These are phyloP conservation scores for Pleurotus eryngii DNA, from an alignment of 768 basidiomycete species.

Conservation along the genomic window DNA sequence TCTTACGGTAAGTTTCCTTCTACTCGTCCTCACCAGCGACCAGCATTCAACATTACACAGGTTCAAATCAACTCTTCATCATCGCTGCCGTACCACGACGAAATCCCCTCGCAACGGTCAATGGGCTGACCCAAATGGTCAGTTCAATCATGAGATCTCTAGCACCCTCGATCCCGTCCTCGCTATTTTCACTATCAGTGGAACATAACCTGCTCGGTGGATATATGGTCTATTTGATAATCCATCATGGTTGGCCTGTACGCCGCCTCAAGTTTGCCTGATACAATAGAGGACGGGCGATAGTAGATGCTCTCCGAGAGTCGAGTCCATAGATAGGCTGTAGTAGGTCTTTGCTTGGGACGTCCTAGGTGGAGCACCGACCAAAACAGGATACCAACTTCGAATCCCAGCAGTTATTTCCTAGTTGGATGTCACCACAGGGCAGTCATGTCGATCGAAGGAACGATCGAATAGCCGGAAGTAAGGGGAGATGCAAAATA, in stretches of 20 bases:
- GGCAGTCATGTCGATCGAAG: too few relatives aligned
- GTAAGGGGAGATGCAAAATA: too few relatives aligned
- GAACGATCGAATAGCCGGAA: too few relatives aligned
- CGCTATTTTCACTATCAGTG: constrained; percentile 52
- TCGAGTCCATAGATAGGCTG: not conserved
- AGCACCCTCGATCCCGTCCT: constrained; percentile 52
- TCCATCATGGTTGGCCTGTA: constrained; percentile 6
- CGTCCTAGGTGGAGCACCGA: too few relatives aligned
- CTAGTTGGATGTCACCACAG: too few relatives aligned
- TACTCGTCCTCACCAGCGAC: not conserved
- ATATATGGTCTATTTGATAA: constrained; percentile 37
- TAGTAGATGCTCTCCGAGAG: not conserved
- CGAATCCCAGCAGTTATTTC: too few relatives aligned
- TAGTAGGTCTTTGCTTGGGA: too few relatives aligned
- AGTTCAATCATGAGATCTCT: constrained; percentile 46
- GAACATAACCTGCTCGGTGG: constrained; percentile 43
- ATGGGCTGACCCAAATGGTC: constrained; percentile 54
- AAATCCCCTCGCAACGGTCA: constrained; percentile 46
- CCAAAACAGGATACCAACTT: too few relatives aligned
- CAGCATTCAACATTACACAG: constrained; percentile 27
- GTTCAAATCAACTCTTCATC: constrained; percentile 40
- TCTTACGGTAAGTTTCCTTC: constrained; percentile 31
- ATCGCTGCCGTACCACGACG: constrained; percentile 40
- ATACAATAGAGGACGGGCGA: not conserved
- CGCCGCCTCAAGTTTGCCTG: not conserved